These are phyloP conservation scores for Didymella lethalis DNA, from an alignment of 2,329 filamentous ascomycete species.

Conservation along the genomic window DNA sequence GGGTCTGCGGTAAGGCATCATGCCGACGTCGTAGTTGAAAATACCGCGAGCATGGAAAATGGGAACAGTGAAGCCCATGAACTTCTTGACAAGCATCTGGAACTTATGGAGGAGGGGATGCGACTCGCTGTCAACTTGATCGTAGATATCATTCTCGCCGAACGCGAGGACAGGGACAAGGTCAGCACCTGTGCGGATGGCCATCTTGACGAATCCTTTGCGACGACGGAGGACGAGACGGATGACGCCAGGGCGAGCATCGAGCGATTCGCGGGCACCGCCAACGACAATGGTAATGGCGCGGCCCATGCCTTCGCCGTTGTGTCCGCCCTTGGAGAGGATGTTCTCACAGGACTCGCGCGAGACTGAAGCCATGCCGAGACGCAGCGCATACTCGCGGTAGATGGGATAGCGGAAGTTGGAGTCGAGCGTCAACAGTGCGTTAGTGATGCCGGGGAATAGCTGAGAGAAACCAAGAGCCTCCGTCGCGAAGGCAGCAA, in stretches of 20 bases:
- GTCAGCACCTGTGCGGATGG: slow-evolving; percentile 89
- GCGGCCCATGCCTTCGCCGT: slow-evolving; percentile 87
- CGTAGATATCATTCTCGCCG: slow-evolving; percentile 95
- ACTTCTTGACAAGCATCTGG: slow-evolving; percentile 83
- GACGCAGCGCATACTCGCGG: slow-evolving; percentile 88
- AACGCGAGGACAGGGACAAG: slow-evolving; percentile 92
- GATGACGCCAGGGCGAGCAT: slow-evolving; percentile 80
- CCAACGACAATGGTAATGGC: slow-evolving; percentile 96
- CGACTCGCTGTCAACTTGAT: slow-evolving; percentile 78
- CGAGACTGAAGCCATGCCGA: slow-evolving; percentile 88
- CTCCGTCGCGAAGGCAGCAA: slow-evolving; percentile 89
- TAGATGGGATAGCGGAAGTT: slow-evolving; percentile 96
- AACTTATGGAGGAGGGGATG: slow-evolving; percentile 81
- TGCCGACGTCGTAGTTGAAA: slow-evolving; percentile 96
- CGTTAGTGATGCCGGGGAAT: slow-evolving; percentile 95
- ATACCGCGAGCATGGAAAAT: slow-evolving; percentile 89
- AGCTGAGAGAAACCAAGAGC: slow-evolving; percentile 84
- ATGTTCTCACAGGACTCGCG: slow-evolving; percentile 91
- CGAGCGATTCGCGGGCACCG: slow-evolving; percentile 89
- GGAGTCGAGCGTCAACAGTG: slow-evolving; percentile 88
- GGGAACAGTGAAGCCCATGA: slow-evolving; percentile 91
- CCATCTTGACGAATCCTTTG: slow-evolving; percentile 94
- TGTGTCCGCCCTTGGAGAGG: slow-evolving; percentile 77
- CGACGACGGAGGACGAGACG: slow-evolving; percentile 81
- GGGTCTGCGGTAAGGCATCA: slow-evolving; percentile 90